A percentile compares a stretch with the other conserved stretches of the same genome.
Conservation (phyloP, 345 rosid species). For the Brassica cretica region DNA sequence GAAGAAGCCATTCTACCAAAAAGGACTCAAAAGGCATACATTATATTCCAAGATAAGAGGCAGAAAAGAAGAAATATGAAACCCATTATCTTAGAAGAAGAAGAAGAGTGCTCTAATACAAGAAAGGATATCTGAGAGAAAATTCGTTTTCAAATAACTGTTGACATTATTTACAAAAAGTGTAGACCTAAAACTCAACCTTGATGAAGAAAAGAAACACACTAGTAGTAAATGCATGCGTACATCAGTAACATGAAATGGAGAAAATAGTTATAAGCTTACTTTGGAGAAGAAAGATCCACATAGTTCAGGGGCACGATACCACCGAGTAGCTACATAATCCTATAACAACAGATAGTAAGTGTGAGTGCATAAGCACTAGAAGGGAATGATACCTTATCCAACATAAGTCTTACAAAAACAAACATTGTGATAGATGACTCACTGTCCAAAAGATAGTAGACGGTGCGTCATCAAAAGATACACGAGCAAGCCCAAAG, state of each 20-base stretch:
- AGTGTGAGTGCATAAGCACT: background rate
- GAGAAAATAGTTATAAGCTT: background rate
- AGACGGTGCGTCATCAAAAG: conserved; percentile 92
- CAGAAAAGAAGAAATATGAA: background rate
- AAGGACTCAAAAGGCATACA: too few relatives aligned
- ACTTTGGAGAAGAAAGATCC: conserved; percentile 87
- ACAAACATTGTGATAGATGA: conserved; percentile 13
- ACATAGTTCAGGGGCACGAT: conserved; percentile 96
- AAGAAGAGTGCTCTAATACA: background rate
- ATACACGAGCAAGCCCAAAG: conserved; percentile 95
- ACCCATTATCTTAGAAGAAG: background rate
- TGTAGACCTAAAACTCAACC: too few relatives aligned
- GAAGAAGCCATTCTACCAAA: background rate
- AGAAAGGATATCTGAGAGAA: background rate
- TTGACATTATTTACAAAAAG: background rate
- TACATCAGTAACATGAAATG: background rate
- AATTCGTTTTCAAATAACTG: conserved; percentile 1
- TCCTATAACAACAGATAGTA: conserved; percentile 48
- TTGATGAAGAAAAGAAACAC: too few relatives aligned
- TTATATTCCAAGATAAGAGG: too few relatives aligned
- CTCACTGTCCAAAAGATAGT: conserved; percentile 96
- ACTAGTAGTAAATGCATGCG: background rate
- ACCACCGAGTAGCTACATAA: conserved; percentile 98
- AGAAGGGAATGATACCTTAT: background rate
- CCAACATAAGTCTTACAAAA: background rate